Base-by-base conservation (phyloP, 1,139 yeast genomes). In the Scheffersomyces stambukii region DNA sequence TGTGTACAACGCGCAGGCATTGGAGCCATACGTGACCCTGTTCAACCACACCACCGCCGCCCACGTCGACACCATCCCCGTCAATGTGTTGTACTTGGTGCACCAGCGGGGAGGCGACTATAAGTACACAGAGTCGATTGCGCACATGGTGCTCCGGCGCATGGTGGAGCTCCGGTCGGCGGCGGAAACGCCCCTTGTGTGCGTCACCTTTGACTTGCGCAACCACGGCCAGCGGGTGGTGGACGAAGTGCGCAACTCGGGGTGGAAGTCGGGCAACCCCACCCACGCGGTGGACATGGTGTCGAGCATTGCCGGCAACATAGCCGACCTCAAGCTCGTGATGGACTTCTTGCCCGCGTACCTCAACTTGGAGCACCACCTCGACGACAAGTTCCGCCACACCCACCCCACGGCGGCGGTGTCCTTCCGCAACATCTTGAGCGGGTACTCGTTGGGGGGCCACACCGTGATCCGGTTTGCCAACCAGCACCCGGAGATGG, bases 401-500 rank as follows among this genome's bases (percentile, higher is more conserved):
- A 36, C 38, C 18, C 47, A 52, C 8, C 43, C 50, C 4, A 27
- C 31, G 17, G 20, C 26, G 13, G 32, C 40, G 20, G 42, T 61
- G 30, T 33, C 37, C 15, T 57, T 50, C 36, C 45, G 46, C 27
- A 67, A 65, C 41, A 56, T 68, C 17, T 50, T 75, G 15, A 47
- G 68, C 18, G 86, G 86, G 3, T 64, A 64, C 28, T 77, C 84
- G 0, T 57, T 77, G 37, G 85, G 86, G 2, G 86, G 75, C 0
- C 83, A 79, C 48, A 55, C 69, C 8, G 57, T 69, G 15, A 71
- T 75, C 50, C 52, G 79, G 29, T 64, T 67, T 29, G 76, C 69
- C 5, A 45, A 45, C 23, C 46, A 49, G 36, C 56, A 54, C 36
- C 75, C 76, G 1, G 51, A 58, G 3, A 37, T 50, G 21, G 65